Percentiles rank a stretch among this genome's conserved stretches.
Evolutionary conservation across 1,284 basidiomycete genomes (phyloP).

Genomic region (Austropuccinia psidii): DNA sequence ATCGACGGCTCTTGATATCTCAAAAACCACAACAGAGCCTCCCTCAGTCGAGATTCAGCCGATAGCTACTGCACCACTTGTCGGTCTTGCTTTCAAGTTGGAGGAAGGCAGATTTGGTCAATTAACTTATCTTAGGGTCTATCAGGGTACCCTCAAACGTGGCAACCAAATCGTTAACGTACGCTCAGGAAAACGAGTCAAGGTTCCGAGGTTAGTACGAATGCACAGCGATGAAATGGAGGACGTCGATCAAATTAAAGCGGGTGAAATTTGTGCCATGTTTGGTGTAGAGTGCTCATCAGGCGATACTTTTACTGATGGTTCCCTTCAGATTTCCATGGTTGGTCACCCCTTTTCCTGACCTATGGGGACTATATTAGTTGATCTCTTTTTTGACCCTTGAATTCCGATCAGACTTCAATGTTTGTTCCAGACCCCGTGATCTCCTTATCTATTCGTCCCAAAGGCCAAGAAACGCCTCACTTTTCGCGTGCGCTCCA

Average conservation of each 20-base stretch:
- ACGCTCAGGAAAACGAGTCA: conserved; percentile 92
- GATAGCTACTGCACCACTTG: conserved; percentile 74
- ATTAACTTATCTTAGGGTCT: conserved; percentile 98
- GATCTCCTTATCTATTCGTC: conserved; percentile 88
- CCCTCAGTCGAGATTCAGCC: conserved; percentile 68
- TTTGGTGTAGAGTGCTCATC: conserved; percentile 98
- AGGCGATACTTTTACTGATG: conserved; percentile 86
- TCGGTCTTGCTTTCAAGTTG: conserved; percentile 95
- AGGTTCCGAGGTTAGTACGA: conserved; percentile 90
- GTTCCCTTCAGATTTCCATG: conserved; percentile 36
- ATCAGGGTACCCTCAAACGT: conserved; percentile 85
- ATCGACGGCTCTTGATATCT: conserved; percentile 74
- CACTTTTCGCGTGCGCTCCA: conserved; percentile 95
- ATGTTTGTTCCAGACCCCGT: conserved; percentile 99
- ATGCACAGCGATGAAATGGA: conserved; percentile 99
- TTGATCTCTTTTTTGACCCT: background rate
- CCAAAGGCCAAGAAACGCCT: conserved; percentile 82
- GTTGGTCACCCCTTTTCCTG: background rate
- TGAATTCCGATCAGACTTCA: conserved; percentile 59
- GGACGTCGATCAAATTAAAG: conserved; percentile 88
- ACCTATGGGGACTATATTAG: conserved; percentile 55
- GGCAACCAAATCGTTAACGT: conserved; percentile 83
- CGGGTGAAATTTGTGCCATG: conserved; percentile 99
- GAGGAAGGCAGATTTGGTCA: conserved; percentile 97
- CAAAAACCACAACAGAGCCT: conserved; percentile 56